Percentiles rank a stretch among this genome's conserved stretches.
These are phyloP conservation scores for Vigna radiata DNA, from an alignment of 306 rosid genomes.

Conservation along the genomic window DNA sequence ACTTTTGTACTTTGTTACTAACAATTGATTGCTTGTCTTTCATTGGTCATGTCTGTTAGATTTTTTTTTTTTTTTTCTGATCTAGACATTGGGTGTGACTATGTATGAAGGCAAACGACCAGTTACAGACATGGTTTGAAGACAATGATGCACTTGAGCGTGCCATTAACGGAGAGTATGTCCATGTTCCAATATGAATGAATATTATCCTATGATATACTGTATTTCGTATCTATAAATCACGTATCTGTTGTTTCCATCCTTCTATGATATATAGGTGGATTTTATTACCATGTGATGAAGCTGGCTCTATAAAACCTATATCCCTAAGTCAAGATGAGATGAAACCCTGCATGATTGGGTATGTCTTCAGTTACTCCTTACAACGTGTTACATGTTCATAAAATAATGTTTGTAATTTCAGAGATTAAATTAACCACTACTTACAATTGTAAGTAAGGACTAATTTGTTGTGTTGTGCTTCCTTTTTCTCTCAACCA, in stretches of 20 bases:
- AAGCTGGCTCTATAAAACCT: constrained; percentile 57
- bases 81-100: constrained; percentile 40
- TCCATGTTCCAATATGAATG: constrained; percentile 13
- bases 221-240: constrained; percentile 23
- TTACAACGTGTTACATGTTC: constrained; percentile 1
- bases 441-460: not conserved
- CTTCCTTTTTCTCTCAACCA: not conserved
- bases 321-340: constrained; percentile 68
- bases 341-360: constrained; percentile 62
- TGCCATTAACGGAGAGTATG: constrained; percentile 91
- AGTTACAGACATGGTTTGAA: constrained; percentile 76
- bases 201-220: constrained; percentile 15
- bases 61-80: constrained; percentile 30
- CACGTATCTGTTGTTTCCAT: constrained; percentile 6
- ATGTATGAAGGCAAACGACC: constrained; percentile 74
- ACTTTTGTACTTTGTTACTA: constrained; percentile 21
- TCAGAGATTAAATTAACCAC: not conserved
- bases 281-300: constrained; percentile 71
- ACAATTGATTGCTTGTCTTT: constrained; percentile 33
- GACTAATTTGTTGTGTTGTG: not conserved
- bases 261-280: constrained; percentile 60
- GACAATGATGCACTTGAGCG: constrained; percentile 95
- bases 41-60: constrained; percentile 28
- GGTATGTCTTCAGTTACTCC: constrained; percentile 57
- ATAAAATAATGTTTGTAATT: not conserved